phyloP scores from a whole-genome alignment of 345 rosid genomes.

The Salix caprea region DNA sequence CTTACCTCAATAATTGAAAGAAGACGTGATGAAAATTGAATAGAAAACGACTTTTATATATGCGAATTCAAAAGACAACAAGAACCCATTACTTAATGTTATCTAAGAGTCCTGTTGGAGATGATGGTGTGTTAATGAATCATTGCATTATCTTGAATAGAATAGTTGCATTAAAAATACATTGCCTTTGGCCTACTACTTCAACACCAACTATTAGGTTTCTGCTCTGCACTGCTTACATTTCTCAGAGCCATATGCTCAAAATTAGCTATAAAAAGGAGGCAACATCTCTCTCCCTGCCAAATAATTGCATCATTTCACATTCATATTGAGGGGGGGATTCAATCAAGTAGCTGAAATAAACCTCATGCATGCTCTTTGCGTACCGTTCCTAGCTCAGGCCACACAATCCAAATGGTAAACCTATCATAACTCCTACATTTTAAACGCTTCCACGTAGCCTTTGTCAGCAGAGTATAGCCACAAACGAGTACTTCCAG shows the following conservation, averaged over 20 bases:
- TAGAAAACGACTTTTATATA: too few relatives aligned
- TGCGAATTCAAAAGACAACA: too few relatives aligned
- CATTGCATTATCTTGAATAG: too few relatives aligned
- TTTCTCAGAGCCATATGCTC: too few relatives aligned
- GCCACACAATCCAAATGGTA: constrained; percentile 35
- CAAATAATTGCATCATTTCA: background rate
- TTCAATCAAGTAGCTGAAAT: background rate
- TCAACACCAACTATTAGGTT: too few relatives aligned
- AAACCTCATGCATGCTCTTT: constrained; percentile 29
- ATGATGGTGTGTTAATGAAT: too few relatives aligned
- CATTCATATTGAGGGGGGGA: background rate
- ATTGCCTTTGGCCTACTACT: too few relatives aligned
- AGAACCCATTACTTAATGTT: too few relatives aligned
- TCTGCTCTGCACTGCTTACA: too few relatives aligned
- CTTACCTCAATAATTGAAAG: background rate
- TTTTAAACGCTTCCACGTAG: constrained; percentile 15
- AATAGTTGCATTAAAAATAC: too few relatives aligned
- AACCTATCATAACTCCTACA: constrained; percentile 29
- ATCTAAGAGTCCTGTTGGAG: too few relatives aligned
- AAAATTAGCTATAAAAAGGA: background rate
- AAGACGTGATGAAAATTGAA: background rate
- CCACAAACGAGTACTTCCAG: background rate
- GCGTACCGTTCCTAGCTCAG: constrained; percentile 34
- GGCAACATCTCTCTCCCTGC: background rate
- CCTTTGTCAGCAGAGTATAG: constrained; percentile 28